Evolutionary conservation across 768 basidiomycete species (phyloP), one percentile per base, ranked within the genome.

Genomic region (Rubroboletus satanas): DNA sequence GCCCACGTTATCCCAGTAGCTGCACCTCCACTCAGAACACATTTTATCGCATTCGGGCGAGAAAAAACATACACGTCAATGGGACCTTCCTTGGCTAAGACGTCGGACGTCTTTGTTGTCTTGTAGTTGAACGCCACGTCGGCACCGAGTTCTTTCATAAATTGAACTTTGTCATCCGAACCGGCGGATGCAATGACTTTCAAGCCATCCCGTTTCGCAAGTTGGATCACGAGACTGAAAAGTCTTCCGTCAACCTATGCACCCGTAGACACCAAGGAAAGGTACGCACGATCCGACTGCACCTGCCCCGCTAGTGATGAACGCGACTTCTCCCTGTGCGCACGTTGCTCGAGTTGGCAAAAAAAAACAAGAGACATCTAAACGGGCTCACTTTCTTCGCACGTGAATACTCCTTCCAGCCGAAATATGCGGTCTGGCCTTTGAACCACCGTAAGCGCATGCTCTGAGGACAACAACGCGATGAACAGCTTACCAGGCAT

Each of bases 51-150:
- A 5, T 35, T 45, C 12, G 7, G 0, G 18, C 2, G 23, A 21
- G 12, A 9, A 6, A 35, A 12, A 43, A 61, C 59, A 54, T 68
- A 82, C 72, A 84, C 68, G 61, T 84, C 74, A 43, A 86, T 75
- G 0, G 79, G 81, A 2, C 85, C 85, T 59, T 88, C 77, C 54
- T 75, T 76, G 56, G 65, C 63, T 37, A 91, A 70, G 3, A 85
- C 72, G 11, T 84, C 79, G 1, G 61, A 62, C 0, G 80, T 82
- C 45, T 73, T 71, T 0, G 73, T 73, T 0, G 78, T 87, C 75
- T 90, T 87, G 71, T 87, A 89, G 67, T 90, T 88, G 73, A 88
- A 88, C 0, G 77, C 82, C 7, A 85, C 78, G 59, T 90, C 87
- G 0, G 82, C 81, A 0, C 86, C 88, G n/a, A 87, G 59, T 3